Base-by-base conservation (phyloP, 1,284 basidiomycete genomes). In the Microbotryum saponariae region DNA sequence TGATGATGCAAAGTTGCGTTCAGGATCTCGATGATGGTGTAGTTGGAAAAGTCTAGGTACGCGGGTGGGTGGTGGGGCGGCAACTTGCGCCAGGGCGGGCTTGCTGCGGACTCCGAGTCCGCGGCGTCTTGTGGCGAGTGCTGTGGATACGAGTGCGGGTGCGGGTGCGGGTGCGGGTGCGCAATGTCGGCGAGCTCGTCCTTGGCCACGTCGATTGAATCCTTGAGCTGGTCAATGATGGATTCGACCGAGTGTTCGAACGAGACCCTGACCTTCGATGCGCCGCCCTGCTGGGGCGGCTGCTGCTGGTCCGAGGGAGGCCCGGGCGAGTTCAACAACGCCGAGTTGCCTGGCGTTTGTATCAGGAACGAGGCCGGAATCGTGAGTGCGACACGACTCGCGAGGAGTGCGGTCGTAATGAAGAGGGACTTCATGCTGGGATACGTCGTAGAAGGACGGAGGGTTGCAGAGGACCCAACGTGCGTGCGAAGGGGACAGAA, bases 1-100 rank as follows among this genome's bases (percentile, higher is more conserved):
- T 58, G 18, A 27, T 62, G 56, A 12, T 46, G 51, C 23, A 67
- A 56, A 8, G 70, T 65, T 18, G 66, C 64, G 51, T 69, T 69
- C 52, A 71, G 50, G 51, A 71, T 71, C 64, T 71, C 63, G 31
- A 59, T 54, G 50, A 71, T 64, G 4, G 70, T 70, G 50, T 65
- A 66, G 16, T 69, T 45, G 12, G 45, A 47, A n/a, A 68, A 58
- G 51, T 68, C 62, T 62, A 68, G 10, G 29, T 54, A 21, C n/a
- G 49, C 27, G 3, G 64, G 58, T 37, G 58, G 60, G n/a, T 56
- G 58, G 49, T 55, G 56, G 6, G 59, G 59, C 8, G 51, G 51
- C 12, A 53, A n/a, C 51, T 42, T 42, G 45, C n/a, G 59, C 46
- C 48, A 60, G 48, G 48, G 59, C 44, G 37, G 18, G 12, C 27